Evolutionary conservation across 1,139 yeast species (phyloP).

Genomic region (Kodamaea ohmeri): DNA sequence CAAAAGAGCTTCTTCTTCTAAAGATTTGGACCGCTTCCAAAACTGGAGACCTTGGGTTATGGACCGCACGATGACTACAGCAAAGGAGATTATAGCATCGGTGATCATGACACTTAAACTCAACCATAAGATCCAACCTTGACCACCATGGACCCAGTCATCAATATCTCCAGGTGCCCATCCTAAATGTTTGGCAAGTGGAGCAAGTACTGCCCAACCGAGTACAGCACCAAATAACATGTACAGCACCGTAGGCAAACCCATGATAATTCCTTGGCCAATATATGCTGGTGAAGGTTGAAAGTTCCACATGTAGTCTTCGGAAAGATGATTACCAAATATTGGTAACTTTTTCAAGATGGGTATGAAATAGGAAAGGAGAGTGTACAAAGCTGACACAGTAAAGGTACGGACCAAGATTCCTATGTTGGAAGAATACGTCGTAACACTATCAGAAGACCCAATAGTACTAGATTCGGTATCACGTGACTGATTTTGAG

Average conservation of each 20-base stretch:
- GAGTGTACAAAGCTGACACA: constrained; percentile 70
- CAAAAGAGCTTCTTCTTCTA: constrained; percentile 3
- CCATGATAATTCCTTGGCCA: constrained; percentile 98
- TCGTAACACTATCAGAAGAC: neutral
- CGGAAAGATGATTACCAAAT: constrained; percentile 66
- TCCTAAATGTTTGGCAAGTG: constrained; percentile 60
- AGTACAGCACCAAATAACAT: constrained; percentile 87
- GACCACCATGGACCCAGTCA: constrained; percentile 92
- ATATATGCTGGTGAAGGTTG: constrained; percentile 97
- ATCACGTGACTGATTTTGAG: neutral
- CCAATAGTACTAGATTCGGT: neutral
- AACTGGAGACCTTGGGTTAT: constrained; percentile 14
- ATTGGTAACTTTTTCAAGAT: constrained; percentile 65
- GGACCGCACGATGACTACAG: constrained; percentile 57
- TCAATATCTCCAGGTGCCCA: constrained; percentile 93
- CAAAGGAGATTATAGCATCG: constrained; percentile 81
- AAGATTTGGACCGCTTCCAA: constrained; percentile 8
- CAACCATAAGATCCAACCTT: constrained; percentile 97
- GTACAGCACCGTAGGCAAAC: constrained; percentile 82
- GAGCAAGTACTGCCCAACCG: constrained; percentile 92
- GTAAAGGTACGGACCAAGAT: constrained; percentile 59
- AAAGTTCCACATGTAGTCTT: constrained; percentile 75
- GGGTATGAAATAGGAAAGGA: constrained; percentile 72
- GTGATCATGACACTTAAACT: constrained; percentile 91
- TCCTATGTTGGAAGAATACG: constrained; percentile 55